Evolutionary conservation across 2,329 filamentous ascomycete genomes (phyloP).

Genomic region (Colletotrichum sp.): DNA sequence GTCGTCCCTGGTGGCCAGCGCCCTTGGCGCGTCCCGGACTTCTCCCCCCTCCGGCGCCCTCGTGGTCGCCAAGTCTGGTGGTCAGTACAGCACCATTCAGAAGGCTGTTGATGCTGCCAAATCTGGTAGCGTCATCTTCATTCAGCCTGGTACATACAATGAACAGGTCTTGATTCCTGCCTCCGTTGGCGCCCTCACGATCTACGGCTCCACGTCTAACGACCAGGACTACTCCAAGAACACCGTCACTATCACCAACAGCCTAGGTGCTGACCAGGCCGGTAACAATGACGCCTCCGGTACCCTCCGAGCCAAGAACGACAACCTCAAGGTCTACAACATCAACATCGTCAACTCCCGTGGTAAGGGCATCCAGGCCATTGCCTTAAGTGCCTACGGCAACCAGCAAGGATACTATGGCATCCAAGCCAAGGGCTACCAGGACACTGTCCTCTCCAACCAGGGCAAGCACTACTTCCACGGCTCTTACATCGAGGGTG

Average conservation of each 20-base stretch:
- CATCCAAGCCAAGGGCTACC: conserved; percentile 55
- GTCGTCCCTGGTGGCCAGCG: conserved; percentile 17
- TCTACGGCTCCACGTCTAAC: conserved; percentile 48
- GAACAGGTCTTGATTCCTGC: conserved; percentile 52
- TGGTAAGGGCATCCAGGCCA: conserved; percentile 53
- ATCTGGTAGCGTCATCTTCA: conserved; percentile 45
- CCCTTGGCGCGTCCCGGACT: conserved; percentile 29
- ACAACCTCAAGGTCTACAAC: conserved; percentile 61
- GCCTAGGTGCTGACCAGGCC: conserved; percentile 41
- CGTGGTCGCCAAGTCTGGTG: conserved; percentile 31
- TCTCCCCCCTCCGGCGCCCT: conserved; percentile 33
- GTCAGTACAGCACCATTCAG: conserved; percentile 38
- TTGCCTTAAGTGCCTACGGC: conserved; percentile 55
- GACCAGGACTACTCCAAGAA: conserved; percentile 49
- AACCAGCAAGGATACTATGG: conserved; percentile 51
- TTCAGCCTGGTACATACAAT: conserved; percentile 33
- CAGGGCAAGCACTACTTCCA: conserved; percentile 59
- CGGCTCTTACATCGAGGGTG: conserved; percentile 58
- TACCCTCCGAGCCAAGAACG: conserved; percentile 33
- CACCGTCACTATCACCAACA: conserved; percentile 49
- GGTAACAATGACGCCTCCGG: conserved; percentile 48
- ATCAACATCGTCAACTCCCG: conserved; percentile 57
- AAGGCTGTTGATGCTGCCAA: conserved; percentile 63
- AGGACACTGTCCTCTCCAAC: conserved; percentile 59
- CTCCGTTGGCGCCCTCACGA: conserved; percentile 67